These are phyloP conservation scores for Trypanosoma melophagium DNA, from an alignment of 208 protist species.

Conservation along the genomic window DNA sequence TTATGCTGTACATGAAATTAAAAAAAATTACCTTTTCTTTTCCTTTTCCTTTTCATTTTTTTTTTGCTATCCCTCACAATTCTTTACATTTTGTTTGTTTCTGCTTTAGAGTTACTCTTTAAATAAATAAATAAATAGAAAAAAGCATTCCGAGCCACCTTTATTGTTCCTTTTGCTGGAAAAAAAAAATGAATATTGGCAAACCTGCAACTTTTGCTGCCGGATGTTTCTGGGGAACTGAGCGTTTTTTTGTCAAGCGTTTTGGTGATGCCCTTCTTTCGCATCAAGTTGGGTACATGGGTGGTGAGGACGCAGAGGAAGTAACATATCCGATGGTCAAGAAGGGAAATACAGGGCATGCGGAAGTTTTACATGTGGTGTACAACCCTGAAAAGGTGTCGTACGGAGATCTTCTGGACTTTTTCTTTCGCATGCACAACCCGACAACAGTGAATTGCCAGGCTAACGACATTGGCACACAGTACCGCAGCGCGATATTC, in stretches of 20 bases:
- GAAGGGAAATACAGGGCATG: slow-evolving; percentile 91
- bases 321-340: slow-evolving; percentile 92
- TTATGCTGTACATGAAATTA: no score
- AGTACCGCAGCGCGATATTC: slow-evolving; percentile 94
- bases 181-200: slow-evolving; percentile 21
- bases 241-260: slow-evolving; percentile 88
- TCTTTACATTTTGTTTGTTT: no score
- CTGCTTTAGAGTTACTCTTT: neutral
- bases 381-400: slow-evolving; percentile 82
- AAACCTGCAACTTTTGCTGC: slow-evolving; percentile 82
- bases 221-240: slow-evolving; percentile 93
- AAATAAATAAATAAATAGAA: no score
- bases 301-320: slow-evolving; percentile 55
- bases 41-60: no score
- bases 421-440: slow-evolving; percentile 96
- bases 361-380: slow-evolving; percentile 92
- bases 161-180: slow-evolving; percentile 10
- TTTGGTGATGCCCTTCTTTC: slow-evolving; percentile 77
- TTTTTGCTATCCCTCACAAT: no score
- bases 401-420: slow-evolving; percentile 85
- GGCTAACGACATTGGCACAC: slow-evolving; percentile 88
- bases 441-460: slow-evolving; percentile 93
- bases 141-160: no score
- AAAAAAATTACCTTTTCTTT: no score
- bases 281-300: slow-evolving; percentile 90